Base-by-base conservation (phyloP, 768 basidiomycete species). In the Amanita jacksonii region DNA sequence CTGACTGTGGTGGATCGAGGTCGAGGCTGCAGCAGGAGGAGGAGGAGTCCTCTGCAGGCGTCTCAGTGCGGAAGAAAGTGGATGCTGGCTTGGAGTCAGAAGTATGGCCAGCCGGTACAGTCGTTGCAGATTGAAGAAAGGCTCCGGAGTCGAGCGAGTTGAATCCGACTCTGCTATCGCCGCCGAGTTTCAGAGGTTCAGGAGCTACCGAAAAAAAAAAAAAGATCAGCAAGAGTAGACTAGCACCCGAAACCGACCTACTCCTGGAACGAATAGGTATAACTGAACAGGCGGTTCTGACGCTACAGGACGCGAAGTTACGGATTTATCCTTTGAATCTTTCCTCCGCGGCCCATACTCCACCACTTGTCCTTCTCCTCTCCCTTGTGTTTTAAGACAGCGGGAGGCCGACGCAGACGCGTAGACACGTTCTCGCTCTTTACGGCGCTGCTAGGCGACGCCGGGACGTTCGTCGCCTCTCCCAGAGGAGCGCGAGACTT, bases 291-390 rank as follows among this genome's bases (percentile, higher is more conserved):
- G n/a, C n/a, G 66, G 65, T 34, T 64, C 63, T 8, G 72, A 68
- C 32, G 68, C 74, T 60, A 42, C 3, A 47, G 9, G 30, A 2
- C 33, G 45, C 19, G 35, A 38, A 33, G 38, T 27, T n/a, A n/a
- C n/a, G 13, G 63, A 68, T 60, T 74, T 76, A 54, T 79, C 78
- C 57, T 85, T 84, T 12, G 76, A 77, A 45, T 84, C 85, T 56
- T 79, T 86, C 52, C 81, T 62, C 82, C 82, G 10, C 83, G 64
- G 5, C 83, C 79, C 46, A 89, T 79, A 49, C 74, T 88, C 87
- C 85, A 89, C 85, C 85, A 88, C 58, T 79, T 84, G 54, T 72
- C 69, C 53, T 69, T 75, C 49, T 70, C 74, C 43, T 65, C 67
- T 45, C 64, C 54, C 46, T 58, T 52, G 34, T 64, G 67, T 47